These are phyloP conservation scores for Puccinia sorghi DNA, from an alignment of 1,284 basidiomycete genomes.

Conservation along the genomic window DNA sequence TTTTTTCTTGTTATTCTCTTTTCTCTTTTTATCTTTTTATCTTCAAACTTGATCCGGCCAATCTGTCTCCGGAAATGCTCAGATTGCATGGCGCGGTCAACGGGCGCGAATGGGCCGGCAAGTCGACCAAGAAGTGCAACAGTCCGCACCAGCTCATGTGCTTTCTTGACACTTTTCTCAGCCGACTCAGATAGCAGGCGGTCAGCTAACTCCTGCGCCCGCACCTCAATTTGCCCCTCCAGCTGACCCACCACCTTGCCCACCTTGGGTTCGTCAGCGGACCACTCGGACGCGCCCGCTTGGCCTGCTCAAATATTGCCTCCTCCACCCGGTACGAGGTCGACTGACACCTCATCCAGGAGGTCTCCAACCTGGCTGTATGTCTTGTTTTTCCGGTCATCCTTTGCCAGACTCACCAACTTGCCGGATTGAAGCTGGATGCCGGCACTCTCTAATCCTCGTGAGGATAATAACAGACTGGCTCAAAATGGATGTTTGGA, in stretches of 20 bases:
- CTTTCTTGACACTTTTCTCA: constrained; percentile 20
- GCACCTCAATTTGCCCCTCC: background rate
- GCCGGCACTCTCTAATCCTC: constrained; percentile 16
- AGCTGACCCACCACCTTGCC: background rate
- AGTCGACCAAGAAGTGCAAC: constrained; percentile 60
- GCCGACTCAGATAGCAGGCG: background rate
- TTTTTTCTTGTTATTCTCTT: too few species aligned
- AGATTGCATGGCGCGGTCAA: constrained; percentile 74
- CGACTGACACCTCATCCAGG: constrained; percentile 84
- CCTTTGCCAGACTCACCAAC: constrained; percentile 50
- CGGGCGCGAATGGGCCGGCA: constrained; percentile 53
- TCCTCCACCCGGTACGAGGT: constrained; percentile 88
- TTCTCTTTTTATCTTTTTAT: too few species aligned
- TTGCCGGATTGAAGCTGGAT: constrained; percentile 14
- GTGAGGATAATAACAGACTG: background rate
- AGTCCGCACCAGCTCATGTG: constrained; percentile 21
- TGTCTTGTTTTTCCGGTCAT: constrained; percentile 56
- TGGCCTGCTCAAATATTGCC: constrained; percentile 77
- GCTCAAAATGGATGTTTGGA: background rate
- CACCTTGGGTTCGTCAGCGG: background rate
- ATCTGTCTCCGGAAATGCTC: constrained; percentile 74
- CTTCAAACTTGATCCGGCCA: constrained; percentile 80
- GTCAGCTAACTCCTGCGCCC: background rate
- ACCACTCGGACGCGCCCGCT: constrained; percentile 61
- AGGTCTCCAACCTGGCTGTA: constrained; percentile 80